Percentiles rank a stretch among this genome's conserved stretches.
These are phyloP conservation scores for Aureobasidium sp. DNA, from an alignment of 2,329 filamentous ascomycete genomes.

Conservation along the genomic window DNA sequence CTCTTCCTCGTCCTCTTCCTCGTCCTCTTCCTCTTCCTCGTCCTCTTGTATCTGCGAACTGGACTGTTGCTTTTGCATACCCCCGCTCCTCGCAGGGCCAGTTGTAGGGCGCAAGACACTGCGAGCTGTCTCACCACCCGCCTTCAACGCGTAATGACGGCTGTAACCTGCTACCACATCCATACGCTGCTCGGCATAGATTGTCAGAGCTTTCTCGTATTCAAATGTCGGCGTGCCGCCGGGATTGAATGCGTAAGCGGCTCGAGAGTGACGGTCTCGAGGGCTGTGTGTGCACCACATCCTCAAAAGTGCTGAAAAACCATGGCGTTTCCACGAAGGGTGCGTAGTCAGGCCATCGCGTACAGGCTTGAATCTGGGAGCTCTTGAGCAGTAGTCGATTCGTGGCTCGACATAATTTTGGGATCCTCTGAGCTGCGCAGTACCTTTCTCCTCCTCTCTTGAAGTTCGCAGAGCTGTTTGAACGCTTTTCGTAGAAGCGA, in stretches of 20 bases:
- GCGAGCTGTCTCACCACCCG: background rate
- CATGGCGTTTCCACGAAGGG: background rate
- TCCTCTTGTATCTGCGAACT: background rate
- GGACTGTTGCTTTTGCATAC: background rate
- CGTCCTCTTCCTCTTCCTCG: background rate
- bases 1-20: background rate
- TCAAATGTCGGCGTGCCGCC: background rate
- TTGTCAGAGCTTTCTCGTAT: background rate
- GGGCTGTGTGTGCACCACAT: background rate
- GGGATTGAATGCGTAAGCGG: background rate
- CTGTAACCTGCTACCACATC: background rate
- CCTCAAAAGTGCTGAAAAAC: background rate
- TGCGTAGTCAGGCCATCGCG: background rate
- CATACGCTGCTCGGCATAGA: background rate
- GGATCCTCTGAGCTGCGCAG: background rate
- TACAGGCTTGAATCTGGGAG: background rate
- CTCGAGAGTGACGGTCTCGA: background rate
- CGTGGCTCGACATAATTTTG: background rate
- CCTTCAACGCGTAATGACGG: background rate
- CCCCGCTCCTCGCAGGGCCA: background rate
- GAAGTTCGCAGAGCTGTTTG: too few relatives aligned
- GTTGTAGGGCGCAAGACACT: background rate
- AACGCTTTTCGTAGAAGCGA: too few relatives aligned
- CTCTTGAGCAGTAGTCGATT: background rate
- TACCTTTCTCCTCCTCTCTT: too few relatives aligned